Conservation (phyloP, 257 asterid species). For the Solanum lycopersicoides region DNA sequence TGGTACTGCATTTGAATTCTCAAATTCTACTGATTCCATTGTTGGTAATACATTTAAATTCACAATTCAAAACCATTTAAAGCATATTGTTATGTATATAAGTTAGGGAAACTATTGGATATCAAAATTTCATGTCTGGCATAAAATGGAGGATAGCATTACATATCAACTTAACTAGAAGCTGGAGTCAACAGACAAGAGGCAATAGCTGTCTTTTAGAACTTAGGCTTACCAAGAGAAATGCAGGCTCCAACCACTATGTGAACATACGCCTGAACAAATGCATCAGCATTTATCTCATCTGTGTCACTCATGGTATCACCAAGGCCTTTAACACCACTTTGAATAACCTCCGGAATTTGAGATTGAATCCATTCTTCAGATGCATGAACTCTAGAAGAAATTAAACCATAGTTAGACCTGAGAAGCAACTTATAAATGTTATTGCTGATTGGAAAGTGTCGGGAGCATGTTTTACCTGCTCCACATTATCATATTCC, state of each 20-base stretch:
- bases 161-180: background rate
- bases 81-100: background rate
- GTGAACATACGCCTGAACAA: constrained; percentile 81
- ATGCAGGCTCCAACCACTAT: constrained; percentile 84
- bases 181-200: background rate
- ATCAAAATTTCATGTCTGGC: background rate
- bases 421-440: background rate
- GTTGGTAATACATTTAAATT: background rate
- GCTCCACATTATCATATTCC: constrained; percentile 88
- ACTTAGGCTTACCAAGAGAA: constrained; percentile 55
- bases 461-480: constrained; percentile 38
- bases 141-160: background rate
- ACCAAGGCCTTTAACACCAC: constrained; percentile 47
- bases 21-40: background rate
- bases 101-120: background rate
- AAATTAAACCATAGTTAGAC: background rate
- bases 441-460: background rate
- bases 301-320: constrained; percentile 52
- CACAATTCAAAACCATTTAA: background rate
- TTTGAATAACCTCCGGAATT: constrained; percentile 64
- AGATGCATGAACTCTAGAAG: constrained; percentile 63
- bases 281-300: constrained; percentile 75
- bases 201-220: background rate
- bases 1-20: background rate
- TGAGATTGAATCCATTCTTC: constrained; percentile 90